Evolutionary conservation across 163 green algal genomes (phyloP), one percentile per base, ranked within the genome.

Genomic region (Prototheca stagnorum): DNA sequence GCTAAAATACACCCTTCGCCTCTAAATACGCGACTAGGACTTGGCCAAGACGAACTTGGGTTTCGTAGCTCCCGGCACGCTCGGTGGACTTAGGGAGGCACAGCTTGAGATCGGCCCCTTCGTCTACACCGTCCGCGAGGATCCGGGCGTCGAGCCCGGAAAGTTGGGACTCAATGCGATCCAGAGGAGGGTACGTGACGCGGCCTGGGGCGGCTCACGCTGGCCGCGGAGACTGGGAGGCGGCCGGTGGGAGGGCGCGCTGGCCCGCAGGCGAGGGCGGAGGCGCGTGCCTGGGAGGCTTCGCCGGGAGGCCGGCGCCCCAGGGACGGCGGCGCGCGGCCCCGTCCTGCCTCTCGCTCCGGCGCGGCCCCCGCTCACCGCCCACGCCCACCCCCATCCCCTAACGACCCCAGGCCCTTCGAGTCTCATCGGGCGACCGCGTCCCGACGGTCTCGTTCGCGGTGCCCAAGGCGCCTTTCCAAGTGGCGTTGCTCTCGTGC

Each of bases 151-250:
- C 0, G 23, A 65, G 1, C 39, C 55, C 15, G 80, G 78, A 3
- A 42, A 21, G 3, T 36, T 97, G 16, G 88, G 62, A 1, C 57
- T 97, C n/a, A 95, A 95, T 43, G 68, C 67, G 8, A 51, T 92
- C 20, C 88, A 97, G 54, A 57, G 88, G 2, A 72, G 73, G 72
- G 73, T 79, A 35, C 45, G 64, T 61, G 22, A n/a, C n/a, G n/a
- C n/a, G n/a, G n/a, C n/a, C n/a, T n/a, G n/a, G n/a, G n/a, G n/a
- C n/a, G n/a, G n/a, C n/a, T n/a, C n/a, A n/a, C n/a, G n/a, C n/a
- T n/a, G n/a, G n/a, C n/a, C n/a, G n/a, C n/a, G n/a, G n/a, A n/a
- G n/a, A n/a, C n/a, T n/a, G n/a, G n/a, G n/a, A n/a, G n/a, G n/a
- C n/a, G n/a, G n/a, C n/a, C n/a, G n/a, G n/a, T n/a, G n/a, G n/a